Conservation (phyloP, 495 filamentous ascomycete genomes). For the Penicillium mononematosum region DNA sequence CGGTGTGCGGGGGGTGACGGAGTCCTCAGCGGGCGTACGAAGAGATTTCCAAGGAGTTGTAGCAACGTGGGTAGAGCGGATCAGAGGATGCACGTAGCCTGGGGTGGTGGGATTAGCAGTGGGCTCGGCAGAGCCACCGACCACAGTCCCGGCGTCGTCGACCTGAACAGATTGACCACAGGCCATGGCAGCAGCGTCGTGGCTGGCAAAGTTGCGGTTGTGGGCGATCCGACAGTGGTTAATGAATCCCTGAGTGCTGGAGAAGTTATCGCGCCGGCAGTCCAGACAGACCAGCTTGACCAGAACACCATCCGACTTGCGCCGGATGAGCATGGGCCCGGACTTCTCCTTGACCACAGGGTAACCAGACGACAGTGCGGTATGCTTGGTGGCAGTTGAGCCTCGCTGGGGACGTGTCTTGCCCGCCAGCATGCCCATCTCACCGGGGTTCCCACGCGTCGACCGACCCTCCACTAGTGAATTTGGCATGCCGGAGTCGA, state of each 20-base stretch:
- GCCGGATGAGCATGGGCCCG: constrained; percentile 59
- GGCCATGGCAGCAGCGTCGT: constrained; percentile 88
- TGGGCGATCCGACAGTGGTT: constrained; percentile 98
- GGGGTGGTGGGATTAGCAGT: constrained; percentile 32
- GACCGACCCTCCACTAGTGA: constrained; percentile 58
- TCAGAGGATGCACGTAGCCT: constrained; percentile 68
- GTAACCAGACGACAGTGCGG: constrained; percentile 71
- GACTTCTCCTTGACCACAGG: constrained; percentile 65
- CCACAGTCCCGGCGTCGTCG: constrained; percentile 56
- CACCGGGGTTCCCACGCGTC: constrained; percentile 69
- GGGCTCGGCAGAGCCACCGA: constrained; percentile 53
- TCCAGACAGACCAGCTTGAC: constrained; percentile 87
- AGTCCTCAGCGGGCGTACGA: constrained; percentile 45
- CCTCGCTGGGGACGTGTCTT: constrained; percentile 64
- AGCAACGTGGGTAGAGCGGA: constrained; percentile 58
- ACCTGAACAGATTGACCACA: constrained; percentile 80
- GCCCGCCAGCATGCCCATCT: constrained; percentile 52
- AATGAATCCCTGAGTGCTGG: constrained; percentile 94
- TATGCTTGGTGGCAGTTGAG: constrained; percentile 58
- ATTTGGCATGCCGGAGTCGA: constrained; percentile 32
- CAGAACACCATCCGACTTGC: constrained; percentile 57
- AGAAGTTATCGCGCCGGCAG: constrained; percentile 86
- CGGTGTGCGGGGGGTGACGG: constrained; percentile 31
- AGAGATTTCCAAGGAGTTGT: constrained; percentile 46
- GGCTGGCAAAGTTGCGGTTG: constrained; percentile 83